Base-by-base conservation (phyloP, 2,329 filamentous ascomycete species). In the Fusarium haematococcum region DNA sequence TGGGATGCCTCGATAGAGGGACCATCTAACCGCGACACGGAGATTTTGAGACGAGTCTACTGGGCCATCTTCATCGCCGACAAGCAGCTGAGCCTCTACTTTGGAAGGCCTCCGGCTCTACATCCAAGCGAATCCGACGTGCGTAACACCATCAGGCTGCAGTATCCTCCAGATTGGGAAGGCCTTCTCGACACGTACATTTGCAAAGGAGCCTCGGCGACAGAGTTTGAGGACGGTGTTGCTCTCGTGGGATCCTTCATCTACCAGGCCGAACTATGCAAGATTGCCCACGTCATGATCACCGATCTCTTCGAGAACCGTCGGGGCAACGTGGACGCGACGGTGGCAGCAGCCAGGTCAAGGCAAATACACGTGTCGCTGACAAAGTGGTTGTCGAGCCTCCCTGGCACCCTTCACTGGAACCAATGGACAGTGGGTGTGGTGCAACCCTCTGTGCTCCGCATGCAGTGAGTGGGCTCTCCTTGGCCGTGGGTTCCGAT, bases 11-110 rank as follows among this genome's bases (percentile, higher is more conserved):
- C 82, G 9, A 79, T 79, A 6, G 84, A 86, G 41, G 74, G 63
- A 33, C 52, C 64, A 5, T 78, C 65, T 25, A 78, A 79, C 33
- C 74, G 79, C 1, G 86, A 88, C 32, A 82, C 84, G n/a, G 86
- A 88, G 69, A 85, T 88, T 18, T 77, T 86, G 5, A 81, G 86
- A 9, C 80, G 86, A 25, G 84, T 86, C 2, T 88, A 88, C 74
- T 88, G 86, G 86, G 85, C 85, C 25, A 84, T 85, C 3, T 88
- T 88, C 65, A 83, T 85, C 18, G 85, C 83, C 1, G 86, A 88
- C 62, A 88, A 88, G 77, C 86, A 88, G 69, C 80, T 88, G 10
- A 87, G 86, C 68, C 77, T 88, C 8, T 88, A 86, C 74, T 88
- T 88, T 75, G 86, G 86, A 11, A 82, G 86, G 23, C 86, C 86